phyloP scores from a whole-genome alignment of 768 basidiomycete species.

The Lepiota brunneoincarnata region DNA sequence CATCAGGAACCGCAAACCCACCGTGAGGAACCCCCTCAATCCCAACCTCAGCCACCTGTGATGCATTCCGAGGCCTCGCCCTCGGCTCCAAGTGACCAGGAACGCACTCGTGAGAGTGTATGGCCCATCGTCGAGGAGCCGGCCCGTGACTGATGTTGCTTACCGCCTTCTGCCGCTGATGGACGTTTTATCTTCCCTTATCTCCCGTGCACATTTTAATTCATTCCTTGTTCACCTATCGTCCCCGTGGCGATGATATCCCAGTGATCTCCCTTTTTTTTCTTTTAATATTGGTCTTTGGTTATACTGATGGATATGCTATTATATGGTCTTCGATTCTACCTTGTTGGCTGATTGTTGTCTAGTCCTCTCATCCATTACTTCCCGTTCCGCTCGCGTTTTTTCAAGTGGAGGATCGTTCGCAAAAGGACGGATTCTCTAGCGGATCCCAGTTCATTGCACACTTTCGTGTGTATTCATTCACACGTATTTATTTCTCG shows the following conservation, averaged over 20 bases:
- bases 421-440: constrained; percentile 9
- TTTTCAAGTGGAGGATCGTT: constrained; percentile 9
- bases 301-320: constrained; percentile 13
- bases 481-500: constrained; percentile 9
- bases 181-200: constrained; percentile 3
- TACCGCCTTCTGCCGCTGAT: neutral
- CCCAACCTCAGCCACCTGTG: neutral
- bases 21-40: neutral
- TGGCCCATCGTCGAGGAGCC: constrained; percentile 30
- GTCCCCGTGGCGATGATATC: constrained; percentile 1
- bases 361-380: constrained; percentile 5
- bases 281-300: constrained; percentile 6
- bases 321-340: constrained; percentile 8
- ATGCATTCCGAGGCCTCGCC: constrained; percentile 8
- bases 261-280: constrained; percentile 1
- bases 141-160: constrained; percentile 20
- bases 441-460: neutral
- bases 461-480: constrained; percentile 12
- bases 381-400: neutral
- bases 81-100: constrained; percentile 15
- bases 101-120: constrained; percentile 22
- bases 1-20: constrained; percentile 2
- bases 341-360: constrained; percentile 2
- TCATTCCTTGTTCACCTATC: neutral
- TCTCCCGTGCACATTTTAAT: constrained; percentile 12